Conservation (phyloP, 2,329 filamentous ascomycete species). For the Fusarium sp. region DNA sequence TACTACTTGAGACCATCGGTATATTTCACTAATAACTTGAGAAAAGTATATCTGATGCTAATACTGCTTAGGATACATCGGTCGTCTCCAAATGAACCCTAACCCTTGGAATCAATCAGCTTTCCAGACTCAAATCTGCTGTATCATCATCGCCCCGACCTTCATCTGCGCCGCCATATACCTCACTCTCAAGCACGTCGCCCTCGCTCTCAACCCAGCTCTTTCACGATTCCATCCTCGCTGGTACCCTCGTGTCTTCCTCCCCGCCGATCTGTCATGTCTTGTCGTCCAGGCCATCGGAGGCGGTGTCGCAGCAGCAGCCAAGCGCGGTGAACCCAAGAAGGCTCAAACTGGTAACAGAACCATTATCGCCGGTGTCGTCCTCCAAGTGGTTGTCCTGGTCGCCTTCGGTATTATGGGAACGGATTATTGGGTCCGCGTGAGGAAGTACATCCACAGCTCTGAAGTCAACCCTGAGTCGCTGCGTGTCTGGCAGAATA, state of each 20-base stretch:
- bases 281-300: conserved; percentile 70
- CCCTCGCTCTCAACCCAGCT: conserved; percentile 60
- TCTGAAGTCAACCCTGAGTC: conserved; percentile 48
- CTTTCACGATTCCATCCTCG: conserved; percentile 64
- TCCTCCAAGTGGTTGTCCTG: conserved; percentile 65
- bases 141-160: conserved; percentile 70
- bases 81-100: conserved; percentile 61
- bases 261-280: conserved; percentile 69
- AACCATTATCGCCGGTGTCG: conserved; percentile 66
- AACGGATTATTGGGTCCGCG: conserved; percentile 60
- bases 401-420: conserved; percentile 58
- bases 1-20: conserved; percentile 65
- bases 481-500: conserved; percentile 57
- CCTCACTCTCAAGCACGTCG: conserved; percentile 71
- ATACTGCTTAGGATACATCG: conserved; percentile 61
- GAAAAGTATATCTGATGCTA: conserved; percentile 1
- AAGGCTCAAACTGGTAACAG: conserved; percentile 62
- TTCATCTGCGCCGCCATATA: conserved; percentile 73
- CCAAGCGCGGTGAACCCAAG: conserved; percentile 53
- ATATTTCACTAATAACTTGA: conserved; percentile 21
- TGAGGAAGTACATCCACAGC: conserved; percentile 53
- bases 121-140: conserved; percentile 70
- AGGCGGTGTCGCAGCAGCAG: conserved; percentile 66
- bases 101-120: conserved; percentile 67
- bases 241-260: conserved; percentile 68